Evolutionary conservation across 2,329 filamentous ascomycete genomes (phyloP), one percentile per base, ranked within the genome.

Genomic region (Exutisphaerella laricina): DNA sequence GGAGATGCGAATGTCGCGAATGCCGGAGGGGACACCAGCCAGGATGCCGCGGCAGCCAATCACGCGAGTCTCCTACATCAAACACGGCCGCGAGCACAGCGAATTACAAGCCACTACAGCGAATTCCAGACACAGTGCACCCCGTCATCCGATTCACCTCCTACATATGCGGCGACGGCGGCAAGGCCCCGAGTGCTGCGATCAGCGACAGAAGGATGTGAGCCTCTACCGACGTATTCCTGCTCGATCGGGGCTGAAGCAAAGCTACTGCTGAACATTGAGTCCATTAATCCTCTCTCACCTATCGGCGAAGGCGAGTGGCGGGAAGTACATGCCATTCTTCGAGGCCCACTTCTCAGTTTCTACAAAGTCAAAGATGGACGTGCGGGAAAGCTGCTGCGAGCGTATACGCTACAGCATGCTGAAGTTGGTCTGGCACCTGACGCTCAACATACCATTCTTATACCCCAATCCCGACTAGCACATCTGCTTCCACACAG

Each of bases 371-470:
- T 76, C 41, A 85, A 84, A 64, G 57, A 70, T 64, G 43, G 63
- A 59, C 47, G 74, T 71, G 50, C 82, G 65, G 77, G 76, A 14
- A 70, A 70, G 42, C 64, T 87, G 26, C 68, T 86, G 50, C 77
- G 72, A 59, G 76, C 74, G n/a, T 88, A 86, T 59, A 84, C 79
- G 39, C 70, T 88, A 35, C 75, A 86, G 50, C 81, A 88, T 59
- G 84, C 84, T 16, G 84, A 88, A 62, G 78, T 84, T 16, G 84
- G 84, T 8, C 76, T 88, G 48, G 84, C 85, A 7, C 75, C 79
- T 12, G 84, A 88, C 62, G 83, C 85, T 59, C 72, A 75, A 55
- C 85, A 86, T 74, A 61, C 59, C 0, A 45, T 65, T 2, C 51
- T 72, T 21, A 52, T 65, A 1, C 71, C 70, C 6, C 67, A 67